phyloP scores from a whole-genome alignment of 768 basidiomycete genomes.

The Leccinum arenicola region DNA sequence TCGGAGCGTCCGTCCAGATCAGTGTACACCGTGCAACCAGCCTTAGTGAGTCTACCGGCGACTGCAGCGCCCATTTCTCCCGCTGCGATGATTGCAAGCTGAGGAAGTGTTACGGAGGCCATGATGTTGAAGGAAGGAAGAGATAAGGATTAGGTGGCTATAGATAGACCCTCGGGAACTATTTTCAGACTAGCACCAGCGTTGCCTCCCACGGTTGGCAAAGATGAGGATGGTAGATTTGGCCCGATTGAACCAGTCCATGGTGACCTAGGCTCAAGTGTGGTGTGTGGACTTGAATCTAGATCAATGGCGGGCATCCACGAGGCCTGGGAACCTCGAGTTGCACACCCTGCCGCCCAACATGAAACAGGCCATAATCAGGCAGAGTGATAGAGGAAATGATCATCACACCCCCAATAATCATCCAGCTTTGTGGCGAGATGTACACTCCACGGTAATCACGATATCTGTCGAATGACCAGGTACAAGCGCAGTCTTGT shows the following conservation, averaged over 20 bases:
- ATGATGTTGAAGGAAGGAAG: conserved; percentile 13
- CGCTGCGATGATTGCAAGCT: conserved; percentile 50
- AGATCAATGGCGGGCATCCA: conserved; percentile 13
- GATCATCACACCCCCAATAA: conserved; percentile 4
- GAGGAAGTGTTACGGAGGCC: conserved; percentile 13
- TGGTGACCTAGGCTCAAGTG: neutral
- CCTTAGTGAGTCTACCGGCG: conserved; percentile 42
- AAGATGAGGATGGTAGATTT: neutral
- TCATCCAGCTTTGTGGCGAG: neutral
- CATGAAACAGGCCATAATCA: neutral
- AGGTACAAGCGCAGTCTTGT: neutral
- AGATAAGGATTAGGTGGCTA: conserved; percentile 6
- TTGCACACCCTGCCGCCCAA: conserved; percentile 5
- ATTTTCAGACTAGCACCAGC: neutral
- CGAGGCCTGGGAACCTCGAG: conserved; percentile 9
- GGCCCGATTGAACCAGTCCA: neutral
- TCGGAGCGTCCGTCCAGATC: conserved; percentile 53
- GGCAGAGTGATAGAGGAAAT: neutral
- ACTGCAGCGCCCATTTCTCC: conserved; percentile 63
- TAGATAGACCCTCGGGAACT: conserved; percentile 13
- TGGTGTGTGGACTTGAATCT: conserved; percentile 16
- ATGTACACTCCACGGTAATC: neutral
- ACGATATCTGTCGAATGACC: neutral
- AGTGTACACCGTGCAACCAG: conserved; percentile 55
- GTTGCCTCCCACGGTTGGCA: neutral